Base-by-base conservation (phyloP, 2,329 filamentous ascomycete species). In the Rachicladosporium sp. region DNA sequence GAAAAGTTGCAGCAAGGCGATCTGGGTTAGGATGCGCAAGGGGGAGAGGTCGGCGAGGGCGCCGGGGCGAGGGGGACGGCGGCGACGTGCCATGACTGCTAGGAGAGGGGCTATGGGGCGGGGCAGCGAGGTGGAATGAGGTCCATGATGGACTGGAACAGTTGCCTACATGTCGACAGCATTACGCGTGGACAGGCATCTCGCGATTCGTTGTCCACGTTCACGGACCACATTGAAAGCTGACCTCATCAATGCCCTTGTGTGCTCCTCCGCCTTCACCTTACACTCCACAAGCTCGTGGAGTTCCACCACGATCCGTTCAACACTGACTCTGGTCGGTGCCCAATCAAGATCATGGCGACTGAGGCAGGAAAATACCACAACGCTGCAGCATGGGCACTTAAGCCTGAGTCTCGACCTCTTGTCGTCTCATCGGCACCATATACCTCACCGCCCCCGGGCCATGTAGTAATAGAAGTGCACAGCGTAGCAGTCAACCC, bases 41-140 rank as follows among this genome's bases (percentile, higher is more conserved):
- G 79, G 79, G 33, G 77, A 71, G 38, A 82, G 74, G 55, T 82
- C 77, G 38, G 72, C 71, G 49, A 80, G 70, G 43, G 76, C 74
- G 59, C 78, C 78, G 37, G 78, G 73, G 52, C 75, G 72, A 48
- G 76, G 76, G 46, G 74, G 75, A 41, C 74, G 73, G 50, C 77
- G 73, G 50, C 72, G 69, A 44, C 69, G 69, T 48, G 69, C 61
- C 70, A 74, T 74, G n/a, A 4, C 5, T n/a, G 21, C 4, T 4
- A 8, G 8, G 23, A 27, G 23, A 7, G 23, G 4, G 4, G 23
- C 4, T 27, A 27, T 27, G 23, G 23, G 23, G 23, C 8, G 23
- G 23, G 23, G 6, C 6, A 23, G 21, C 21, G 21, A 23, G 21
- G 21, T 23, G 4, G 21, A 6, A 23, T 4, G 6, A 23, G 4